Base-by-base conservation (phyloP, 23 red algal genomes). In the Gracilaria vermiculophylla region DNA sequence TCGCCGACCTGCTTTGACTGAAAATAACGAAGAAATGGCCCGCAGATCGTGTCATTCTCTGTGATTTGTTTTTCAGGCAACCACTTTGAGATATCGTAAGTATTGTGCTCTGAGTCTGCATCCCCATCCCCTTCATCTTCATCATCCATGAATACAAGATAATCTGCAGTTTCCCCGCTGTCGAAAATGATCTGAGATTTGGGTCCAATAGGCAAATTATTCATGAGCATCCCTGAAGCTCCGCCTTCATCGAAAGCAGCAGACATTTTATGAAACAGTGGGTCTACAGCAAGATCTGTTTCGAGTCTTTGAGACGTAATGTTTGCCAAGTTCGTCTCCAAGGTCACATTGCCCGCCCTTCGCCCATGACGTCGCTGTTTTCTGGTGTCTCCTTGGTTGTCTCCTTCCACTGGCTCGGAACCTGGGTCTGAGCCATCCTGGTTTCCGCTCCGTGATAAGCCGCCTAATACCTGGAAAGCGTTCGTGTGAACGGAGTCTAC, bases 401-500 rank as follows among this genome's bases (percentile, higher is more conserved):
- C 78, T 53, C 45, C 48, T 35, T 25, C 21, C 11, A 43, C 62
- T 27, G 37, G 77, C 8, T 67, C 82, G 23, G 51, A 34, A 76
- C 29, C 79, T 39, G 23, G 61, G 11, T 69, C 58, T 20, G 69
- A 47, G 6, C 52, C 34, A 34, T 82, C 51, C 2, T 47, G 56
- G 53, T 64, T 69, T 29, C 76, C 77, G 17, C 60, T 79, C 60
- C 87, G 56, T 20, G 91, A 91, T 20, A 98, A 61, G 20, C 87
- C 95, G 61, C 90, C 90, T 11, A 98, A 83, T 25, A 98, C 87
- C 70, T 90, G 83, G 77, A 90, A 99, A 29, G 92, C 92, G 69
- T 94, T 99, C 9, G 83, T 82, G 61, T 99, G 97, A 5, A 95
- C 93, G 1, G 93, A 96, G 43, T 99, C 97, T 3, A 99, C 97